Evolutionary conservation across 2,329 filamentous ascomycete genomes (phyloP), one percentile per base, ranked within the genome.

Genomic region (Scedosporium boydii): DNA sequence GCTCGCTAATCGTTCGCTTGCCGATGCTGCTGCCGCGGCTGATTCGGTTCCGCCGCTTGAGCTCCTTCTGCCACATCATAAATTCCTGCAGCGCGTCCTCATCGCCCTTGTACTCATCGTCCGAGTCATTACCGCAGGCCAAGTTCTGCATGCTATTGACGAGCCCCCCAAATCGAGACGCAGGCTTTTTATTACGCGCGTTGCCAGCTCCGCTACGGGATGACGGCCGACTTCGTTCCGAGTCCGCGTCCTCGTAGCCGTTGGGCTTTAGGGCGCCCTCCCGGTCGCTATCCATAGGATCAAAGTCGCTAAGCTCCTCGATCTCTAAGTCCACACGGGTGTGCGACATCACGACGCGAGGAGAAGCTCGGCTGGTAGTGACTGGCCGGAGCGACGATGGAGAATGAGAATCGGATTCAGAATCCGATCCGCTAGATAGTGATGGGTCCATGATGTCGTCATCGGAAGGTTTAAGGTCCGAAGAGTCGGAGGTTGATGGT

Each of bases 101-200:
- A 86, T 87, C 76, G 70, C 76, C 4, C 75, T 87, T 18, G 72
- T 81, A 42, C 83, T 87, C 64, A 68, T 69, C 7, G 82, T 65
- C 65, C 6, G 64, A 65, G 41, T 65, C 64, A 48, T 75, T 73
- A 62, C 73, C 75, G 70, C 78, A 80, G 58, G 76, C 76, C 61
- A 83, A 77, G 42, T 79, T 77, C 41, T 70, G 70, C 56, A 82
- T 72, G 42, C 77, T 74, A 34, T 72, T 73, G 69, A 80, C 74
- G 68, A 82, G 76, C 53, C 70, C 72, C 23, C 70, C 73, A 64
- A 79, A 69, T 14, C 48, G 46, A 23, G 27, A 48, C 16, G 26
- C 27, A 9, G 21, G 14, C 16, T 18, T 51, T 6, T 12, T 34
- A 16, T 34, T 29, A 26, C 78, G 72, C 9, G 29, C 29, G 7